These are phyloP conservation scores for Blastocystis sp. DNA, from an alignment of 352 stramenopile species.

Conservation along the genomic window DNA sequence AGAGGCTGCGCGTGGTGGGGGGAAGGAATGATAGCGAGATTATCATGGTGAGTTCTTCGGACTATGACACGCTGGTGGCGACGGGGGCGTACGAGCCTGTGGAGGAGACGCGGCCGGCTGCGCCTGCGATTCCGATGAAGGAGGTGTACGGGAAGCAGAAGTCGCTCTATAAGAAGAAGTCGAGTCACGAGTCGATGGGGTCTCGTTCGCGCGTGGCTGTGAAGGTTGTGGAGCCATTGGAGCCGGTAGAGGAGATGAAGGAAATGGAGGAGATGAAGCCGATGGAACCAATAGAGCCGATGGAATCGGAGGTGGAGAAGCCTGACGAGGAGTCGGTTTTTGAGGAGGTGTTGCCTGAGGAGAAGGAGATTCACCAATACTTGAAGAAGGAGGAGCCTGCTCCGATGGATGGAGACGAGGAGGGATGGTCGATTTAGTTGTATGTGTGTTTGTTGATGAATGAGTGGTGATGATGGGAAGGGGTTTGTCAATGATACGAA, in stretches of 20 bases:
- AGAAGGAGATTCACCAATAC: not conserved
- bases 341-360: not conserved
- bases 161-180: not conserved
- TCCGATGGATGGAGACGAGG: not conserved
- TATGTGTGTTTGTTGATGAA: not conserved
- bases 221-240: no score
- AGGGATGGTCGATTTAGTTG: not conserved
- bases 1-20: not conserved
- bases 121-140: not conserved
- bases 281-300: not conserved
- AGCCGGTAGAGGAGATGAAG: not conserved
- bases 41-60: constrained; percentile 40
- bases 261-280: not conserved
- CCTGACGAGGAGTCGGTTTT: not conserved
- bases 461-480: no score
- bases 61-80: constrained; percentile 29
- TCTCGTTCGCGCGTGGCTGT: not conserved
- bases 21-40: constrained; percentile 9
- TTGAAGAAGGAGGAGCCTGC: not conserved
- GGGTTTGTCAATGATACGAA: no score
- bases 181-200: not conserved
- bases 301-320: not conserved
- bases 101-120: not conserved
- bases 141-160: constrained; percentile 37
- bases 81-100: constrained; percentile 22